These are phyloP conservation scores for Globisporangium uncinulatum DNA, from an alignment of 352 stramenopile species.

Conservation along the genomic window DNA sequence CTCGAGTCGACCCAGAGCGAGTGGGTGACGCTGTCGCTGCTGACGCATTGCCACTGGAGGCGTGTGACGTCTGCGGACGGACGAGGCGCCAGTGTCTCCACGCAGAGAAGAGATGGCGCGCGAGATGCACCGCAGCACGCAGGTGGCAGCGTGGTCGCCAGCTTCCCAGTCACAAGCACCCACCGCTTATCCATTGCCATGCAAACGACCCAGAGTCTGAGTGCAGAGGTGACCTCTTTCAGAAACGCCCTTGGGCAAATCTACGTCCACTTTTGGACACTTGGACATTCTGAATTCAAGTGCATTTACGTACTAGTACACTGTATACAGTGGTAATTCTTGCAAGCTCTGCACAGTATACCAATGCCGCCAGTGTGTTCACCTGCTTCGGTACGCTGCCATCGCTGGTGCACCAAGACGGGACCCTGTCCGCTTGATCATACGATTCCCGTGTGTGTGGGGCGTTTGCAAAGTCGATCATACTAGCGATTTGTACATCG, in stretches of 20 bases:
- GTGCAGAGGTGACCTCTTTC: too few relatives aligned
- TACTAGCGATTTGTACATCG: not conserved
- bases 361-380: not conserved
- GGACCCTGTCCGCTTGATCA: conserved; percentile 12
- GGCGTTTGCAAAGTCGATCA: conserved; percentile 15
- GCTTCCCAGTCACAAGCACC: conserved; percentile 3
- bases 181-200: not conserved
- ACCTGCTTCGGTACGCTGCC: conserved; percentile 8
- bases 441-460: conserved; percentile 19
- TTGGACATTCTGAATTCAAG: too few relatives aligned
- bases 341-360: too few relatives aligned
- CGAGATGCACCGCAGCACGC: not conserved
- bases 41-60: conserved; percentile 4
- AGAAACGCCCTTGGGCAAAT: too few relatives aligned
- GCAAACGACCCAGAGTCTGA: too few relatives aligned
- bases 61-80: not conserved
- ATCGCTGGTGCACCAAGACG: too few relatives aligned
- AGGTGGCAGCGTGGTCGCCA: conserved; percentile 2
- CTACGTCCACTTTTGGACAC: too few relatives aligned
- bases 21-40: conserved; percentile 2
- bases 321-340: too few relatives aligned
- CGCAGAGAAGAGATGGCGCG: not conserved
- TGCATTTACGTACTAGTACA: too few relatives aligned
- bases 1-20: conserved; percentile 18
- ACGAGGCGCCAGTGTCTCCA: not conserved